Evolutionary conservation across 192 early-diverging fungal genomes (phyloP).

Genomic region (Coemansia pectinata): DNA sequence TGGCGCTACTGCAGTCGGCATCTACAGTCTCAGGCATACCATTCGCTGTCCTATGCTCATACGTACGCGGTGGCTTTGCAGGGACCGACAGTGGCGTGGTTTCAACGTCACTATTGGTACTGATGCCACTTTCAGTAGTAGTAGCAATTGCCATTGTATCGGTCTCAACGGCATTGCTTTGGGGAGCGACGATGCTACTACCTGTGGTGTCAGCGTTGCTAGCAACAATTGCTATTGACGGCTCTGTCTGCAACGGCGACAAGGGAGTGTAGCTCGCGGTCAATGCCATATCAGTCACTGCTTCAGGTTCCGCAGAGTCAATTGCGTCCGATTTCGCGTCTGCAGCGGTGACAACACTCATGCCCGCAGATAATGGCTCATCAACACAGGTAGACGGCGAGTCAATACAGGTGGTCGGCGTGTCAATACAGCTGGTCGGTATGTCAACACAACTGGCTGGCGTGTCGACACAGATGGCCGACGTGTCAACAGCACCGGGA

Average conservation of each 20-base stretch:
- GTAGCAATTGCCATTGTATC: not conserved
- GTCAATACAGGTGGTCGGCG: not conserved
- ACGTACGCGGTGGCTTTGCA: constrained; percentile 18
- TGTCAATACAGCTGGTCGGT: not conserved
- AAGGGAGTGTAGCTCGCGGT: not conserved
- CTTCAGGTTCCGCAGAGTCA: not conserved
- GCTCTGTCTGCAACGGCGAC: not conserved
- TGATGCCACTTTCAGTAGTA: not conserved
- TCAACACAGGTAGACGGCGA: not conserved
- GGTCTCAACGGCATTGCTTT: not conserved
- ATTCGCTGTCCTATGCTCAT: not conserved
- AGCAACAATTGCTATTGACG: not conserved
- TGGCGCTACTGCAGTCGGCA: not conserved
- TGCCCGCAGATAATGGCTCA: not conserved
- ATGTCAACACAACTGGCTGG: not conserved
- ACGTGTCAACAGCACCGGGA: not conserved
- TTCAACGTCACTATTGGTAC: not conserved
- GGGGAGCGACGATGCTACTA: not conserved
- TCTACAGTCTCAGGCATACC: not conserved
- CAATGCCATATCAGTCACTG: not conserved
- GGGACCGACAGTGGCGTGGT: constrained; percentile 7
- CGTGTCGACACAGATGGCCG: not conserved
- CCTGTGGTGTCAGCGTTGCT: not conserved
- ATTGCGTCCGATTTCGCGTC: not conserved
- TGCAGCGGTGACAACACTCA: not conserved